These are phyloP conservation scores for Globisporangium acanthophoron DNA, from an alignment of 352 stramenopile species.

Conservation along the genomic window DNA sequence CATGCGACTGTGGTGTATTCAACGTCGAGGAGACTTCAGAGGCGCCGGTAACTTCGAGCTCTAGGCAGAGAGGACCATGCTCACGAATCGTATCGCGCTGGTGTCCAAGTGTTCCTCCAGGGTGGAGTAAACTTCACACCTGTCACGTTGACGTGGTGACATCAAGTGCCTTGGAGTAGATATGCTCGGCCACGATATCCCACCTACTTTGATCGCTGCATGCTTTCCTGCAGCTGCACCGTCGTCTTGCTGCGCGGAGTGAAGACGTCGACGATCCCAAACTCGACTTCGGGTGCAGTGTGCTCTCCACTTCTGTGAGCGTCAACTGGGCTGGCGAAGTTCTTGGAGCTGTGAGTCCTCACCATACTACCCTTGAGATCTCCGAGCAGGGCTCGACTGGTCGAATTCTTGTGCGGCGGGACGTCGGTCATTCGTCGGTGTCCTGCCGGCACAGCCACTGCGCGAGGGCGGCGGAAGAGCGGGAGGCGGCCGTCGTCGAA, in stretches of 20 bases:
- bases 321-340: neutral
- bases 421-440: constrained; percentile 27
- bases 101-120: too few relatives aligned
- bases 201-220: neutral
- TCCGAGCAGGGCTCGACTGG: neutral
- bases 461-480: constrained; percentile 20
- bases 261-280: constrained; percentile 13
- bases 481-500: constrained; percentile 41
- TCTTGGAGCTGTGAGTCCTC: constrained; percentile 14
- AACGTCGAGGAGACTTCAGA: too few relatives aligned
- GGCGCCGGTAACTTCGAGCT: too few relatives aligned
- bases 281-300: too few relatives aligned
- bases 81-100: too few relatives aligned
- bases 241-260: constrained; percentile 4
- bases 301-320: neutral
- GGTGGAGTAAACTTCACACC: too few relatives aligned
- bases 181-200: too few relatives aligned
- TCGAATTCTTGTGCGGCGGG: constrained; percentile 4
- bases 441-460: neutral
- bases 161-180: too few relatives aligned
- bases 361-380: constrained; percentile 1
- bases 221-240: neutral
- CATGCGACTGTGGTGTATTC: too few relatives aligned
- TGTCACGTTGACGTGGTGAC: too few relatives aligned
- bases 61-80: too few relatives aligned